phyloP scores from a whole-genome alignment of 2,329 filamentous ascomycete genomes.

The Xylariomycetidae sp. region DNA sequence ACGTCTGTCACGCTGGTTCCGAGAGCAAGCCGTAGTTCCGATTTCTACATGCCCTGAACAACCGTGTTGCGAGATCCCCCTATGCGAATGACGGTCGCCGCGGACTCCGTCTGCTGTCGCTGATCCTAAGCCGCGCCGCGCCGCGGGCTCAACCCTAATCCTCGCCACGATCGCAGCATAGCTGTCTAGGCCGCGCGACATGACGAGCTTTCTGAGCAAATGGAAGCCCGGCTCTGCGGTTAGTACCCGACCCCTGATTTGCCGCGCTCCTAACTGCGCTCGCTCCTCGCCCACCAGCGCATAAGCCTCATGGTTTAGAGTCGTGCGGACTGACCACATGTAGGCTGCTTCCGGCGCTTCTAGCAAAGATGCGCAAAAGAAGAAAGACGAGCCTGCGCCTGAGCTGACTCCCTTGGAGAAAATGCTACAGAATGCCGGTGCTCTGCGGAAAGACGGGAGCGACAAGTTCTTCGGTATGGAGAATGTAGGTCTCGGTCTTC shows the following conservation, averaged over 20 bases:
- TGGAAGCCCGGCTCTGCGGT: conserved; percentile 51
- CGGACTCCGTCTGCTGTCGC: conserved; percentile 9
- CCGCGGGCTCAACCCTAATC: conserved; percentile 16
- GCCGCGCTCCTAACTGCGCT: conserved; percentile 2
- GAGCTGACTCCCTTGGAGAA: conserved; percentile 60
- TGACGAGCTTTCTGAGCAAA: conserved; percentile 55
- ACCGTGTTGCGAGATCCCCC: too few species aligned
- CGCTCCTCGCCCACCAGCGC: too few species aligned
- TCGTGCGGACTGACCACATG: too few species aligned
- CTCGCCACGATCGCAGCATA: conserved; percentile 1
- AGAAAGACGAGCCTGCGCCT: conserved; percentile 51
- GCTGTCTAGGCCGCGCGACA: conserved; percentile 23
- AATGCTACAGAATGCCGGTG: conserved; percentile 75
- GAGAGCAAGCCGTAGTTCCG: too few species aligned
- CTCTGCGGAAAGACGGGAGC: conserved; percentile 78
- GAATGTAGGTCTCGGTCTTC: conserved; percentile 57
- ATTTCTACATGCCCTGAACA: too few species aligned
- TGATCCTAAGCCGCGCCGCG: conserved; percentile 20
- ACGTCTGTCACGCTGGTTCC: too few species aligned
- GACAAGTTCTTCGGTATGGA: conserved; percentile 99
- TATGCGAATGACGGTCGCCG: conserved; percentile 21
- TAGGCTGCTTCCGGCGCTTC: conserved; percentile 39
- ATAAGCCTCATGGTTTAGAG: too few species aligned
- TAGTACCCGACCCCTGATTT: conserved; percentile 30
- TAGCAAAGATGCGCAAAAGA: conserved; percentile 42